A percentile compares a stretch with the other conserved stretches of the same genome.
Evolutionary conservation across 2,329 filamentous ascomycete species (phyloP).

Genomic region (Pseudogymnoascus sp.): DNA sequence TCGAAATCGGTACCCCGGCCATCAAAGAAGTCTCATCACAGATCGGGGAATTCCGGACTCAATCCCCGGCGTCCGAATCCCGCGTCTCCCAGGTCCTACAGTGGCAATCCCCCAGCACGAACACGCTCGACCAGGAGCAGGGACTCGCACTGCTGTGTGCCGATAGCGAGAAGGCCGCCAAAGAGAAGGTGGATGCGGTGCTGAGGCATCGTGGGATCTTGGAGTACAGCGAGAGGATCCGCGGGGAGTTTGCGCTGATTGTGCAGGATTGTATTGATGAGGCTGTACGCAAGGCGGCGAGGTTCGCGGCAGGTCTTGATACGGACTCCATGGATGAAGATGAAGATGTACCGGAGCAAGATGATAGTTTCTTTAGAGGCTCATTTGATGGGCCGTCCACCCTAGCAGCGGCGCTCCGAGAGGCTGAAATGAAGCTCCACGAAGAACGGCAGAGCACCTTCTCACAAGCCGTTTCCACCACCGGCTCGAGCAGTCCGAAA

Average conservation of each 20-base stretch:
- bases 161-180: constrained; percentile 78
- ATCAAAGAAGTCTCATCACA: constrained; percentile 74
- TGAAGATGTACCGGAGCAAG: constrained; percentile 37
- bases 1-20: constrained; percentile 89
- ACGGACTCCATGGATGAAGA: constrained; percentile 60
- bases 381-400: constrained; percentile 51
- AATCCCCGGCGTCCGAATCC: constrained; percentile 93
- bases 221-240: constrained; percentile 92
- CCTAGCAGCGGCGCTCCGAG: constrained; percentile 44
- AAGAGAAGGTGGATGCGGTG: constrained; percentile 85
- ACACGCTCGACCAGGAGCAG: constrained; percentile 87
- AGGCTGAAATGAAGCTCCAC: constrained; percentile 20
- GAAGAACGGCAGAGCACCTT: constrained; percentile 38
- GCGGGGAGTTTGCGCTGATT: constrained; percentile 83
- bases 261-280: constrained; percentile 95
- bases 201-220: constrained; percentile 86
- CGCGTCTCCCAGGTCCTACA: constrained; percentile 89
- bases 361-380: constrained; percentile 43
- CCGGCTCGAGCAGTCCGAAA: constrained; percentile 79
- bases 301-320: constrained; percentile 75
- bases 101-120: constrained; percentile 91
- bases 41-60: constrained; percentile 73
- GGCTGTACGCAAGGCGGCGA: constrained; percentile 79
- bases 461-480: constrained; percentile 59
- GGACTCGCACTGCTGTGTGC: constrained; percentile 79